Base-by-base conservation (phyloP, 345 rosid genomes). In the Syzygium aromaticum region DNA sequence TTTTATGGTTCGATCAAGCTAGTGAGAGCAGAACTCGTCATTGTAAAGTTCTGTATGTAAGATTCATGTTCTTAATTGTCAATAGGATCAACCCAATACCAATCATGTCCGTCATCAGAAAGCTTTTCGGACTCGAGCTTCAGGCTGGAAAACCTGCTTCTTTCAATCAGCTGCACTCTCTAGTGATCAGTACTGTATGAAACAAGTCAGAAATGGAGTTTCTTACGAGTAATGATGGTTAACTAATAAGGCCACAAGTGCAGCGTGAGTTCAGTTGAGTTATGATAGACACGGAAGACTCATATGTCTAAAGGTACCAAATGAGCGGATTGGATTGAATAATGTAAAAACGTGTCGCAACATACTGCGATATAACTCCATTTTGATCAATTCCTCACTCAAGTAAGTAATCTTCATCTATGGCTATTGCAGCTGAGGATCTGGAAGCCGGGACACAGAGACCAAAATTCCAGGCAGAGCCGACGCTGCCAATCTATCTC, bases 401-500 rank as follows among this genome's bases (percentile, higher is more conserved):
- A 3, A 17, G 80, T 73, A 33, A 33, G 80, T 33, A 73, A 73
- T 73, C 49, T 13, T 23, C 21, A 77, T 61, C 61, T 11, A 85
- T 89, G 86, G 77, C 38, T 88, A 25, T 90, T 94, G 93, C 99
- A 98, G 99, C 94, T 23, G 99, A 96, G 85, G 99, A 96, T 86
- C 87, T 93, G 86, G 99, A 96, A 92, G 92, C 93, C 27, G 97
- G 98, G 80, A 87, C 21, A 21, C 84, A 40, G 33, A 96, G 92
- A 90, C 92, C 91, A 5, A 97, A 91, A 90, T 92, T 97, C 90
- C 96, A 91, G 63, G 89, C 96, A 5, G 99, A 97, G 83, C 99
- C 98, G 49, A 95, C 99, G 43, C 87, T 95, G 89, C 99, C 99
- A 28, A 94, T 97, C 82, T 96, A 92, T 91, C 97, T 97, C 8